Evolutionary conservation across 2,329 filamentous ascomycete species (phyloP).

Genomic region (Hyphodiscus sp.): DNA sequence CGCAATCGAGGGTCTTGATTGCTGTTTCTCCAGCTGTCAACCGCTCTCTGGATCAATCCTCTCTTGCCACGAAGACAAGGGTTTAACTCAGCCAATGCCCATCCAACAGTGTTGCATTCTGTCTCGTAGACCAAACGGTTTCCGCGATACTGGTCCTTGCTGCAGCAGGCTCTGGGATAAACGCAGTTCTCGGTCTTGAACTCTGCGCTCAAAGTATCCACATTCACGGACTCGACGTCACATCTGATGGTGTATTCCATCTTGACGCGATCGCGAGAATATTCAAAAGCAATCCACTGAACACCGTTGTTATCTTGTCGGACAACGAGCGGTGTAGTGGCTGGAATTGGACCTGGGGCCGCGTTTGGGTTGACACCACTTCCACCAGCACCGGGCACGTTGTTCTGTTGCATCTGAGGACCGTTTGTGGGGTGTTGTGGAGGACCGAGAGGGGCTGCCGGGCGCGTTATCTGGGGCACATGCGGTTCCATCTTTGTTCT

Average conservation of each 20-base stretch:
- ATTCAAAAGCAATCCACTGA: constrained; percentile 98
- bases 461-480: constrained; percentile 56
- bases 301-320: constrained; percentile 93
- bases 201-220: constrained; percentile 74
- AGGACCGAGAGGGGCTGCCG: constrained; percentile 43
- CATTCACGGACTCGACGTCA: constrained; percentile 93
- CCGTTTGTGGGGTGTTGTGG: constrained; percentile 36
- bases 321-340: constrained; percentile 90
- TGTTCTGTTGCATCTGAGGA: constrained; percentile 38
- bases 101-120: constrained; percentile 99
- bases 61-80: constrained; percentile 86
- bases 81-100: constrained; percentile 92
- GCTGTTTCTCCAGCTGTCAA: constrained; percentile 98
- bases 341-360: constrained; percentile 91
- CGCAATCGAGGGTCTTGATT: constrained; percentile 90
- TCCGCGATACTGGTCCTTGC: constrained; percentile 92
- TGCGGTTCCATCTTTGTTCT: constrained; percentile 58
- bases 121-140: constrained; percentile 96
- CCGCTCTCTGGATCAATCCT: constrained; percentile 90
- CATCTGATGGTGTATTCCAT: constrained; percentile 99
- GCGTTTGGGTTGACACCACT: constrained; percentile 75
- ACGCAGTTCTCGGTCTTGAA: constrained; percentile 99
- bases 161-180: constrained; percentile 89
- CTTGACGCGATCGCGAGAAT: constrained; percentile 93
- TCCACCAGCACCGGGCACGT: constrained; percentile 39